phyloP scores from a whole-genome alignment of 306 rosid genomes.

The Trifolium repens region DNA sequence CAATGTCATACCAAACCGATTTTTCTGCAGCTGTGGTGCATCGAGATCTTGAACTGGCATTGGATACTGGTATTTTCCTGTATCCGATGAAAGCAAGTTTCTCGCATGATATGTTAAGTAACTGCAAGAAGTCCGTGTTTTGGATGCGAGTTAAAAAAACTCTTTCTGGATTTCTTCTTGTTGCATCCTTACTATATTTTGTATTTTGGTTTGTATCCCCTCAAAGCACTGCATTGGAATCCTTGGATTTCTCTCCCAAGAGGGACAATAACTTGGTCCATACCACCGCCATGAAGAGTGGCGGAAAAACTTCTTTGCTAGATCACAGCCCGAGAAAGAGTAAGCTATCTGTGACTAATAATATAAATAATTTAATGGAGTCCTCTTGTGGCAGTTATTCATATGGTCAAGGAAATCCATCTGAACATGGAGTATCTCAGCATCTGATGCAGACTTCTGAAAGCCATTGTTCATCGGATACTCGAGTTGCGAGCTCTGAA shows the following conservation, averaged over 20 bases:
- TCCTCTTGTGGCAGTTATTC: slow-evolving; percentile 46
- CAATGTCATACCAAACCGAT: slow-evolving; percentile 76
- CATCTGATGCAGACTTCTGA: slow-evolving; percentile 44
- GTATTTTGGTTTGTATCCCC: slow-evolving; percentile 59
- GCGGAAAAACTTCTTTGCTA: slow-evolving; percentile 46
- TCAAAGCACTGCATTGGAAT: slow-evolving; percentile 47
- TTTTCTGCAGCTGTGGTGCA: slow-evolving; percentile 69
- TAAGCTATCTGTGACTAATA: slow-evolving; percentile 50
- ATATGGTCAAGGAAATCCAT: slow-evolving; percentile 40
- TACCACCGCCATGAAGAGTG: slow-evolving; percentile 38
- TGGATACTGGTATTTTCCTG: slow-evolving; percentile 76
- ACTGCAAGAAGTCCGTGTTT: slow-evolving; percentile 70
- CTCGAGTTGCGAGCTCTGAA: slow-evolving; percentile 49
- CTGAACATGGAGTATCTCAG: slow-evolving; percentile 42
- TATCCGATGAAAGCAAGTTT: slow-evolving; percentile 83
- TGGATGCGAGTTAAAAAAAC: slow-evolving; percentile 70
- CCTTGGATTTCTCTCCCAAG: slow-evolving; percentile 52
- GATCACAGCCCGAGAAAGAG: slow-evolving; percentile 48
- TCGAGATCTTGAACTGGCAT: slow-evolving; percentile 82
- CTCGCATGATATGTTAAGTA: slow-evolving; percentile 66
- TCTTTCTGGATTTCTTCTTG: slow-evolving; percentile 53
- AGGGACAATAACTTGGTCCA: slow-evolving; percentile 47
- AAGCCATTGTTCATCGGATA: slow-evolving; percentile 45
- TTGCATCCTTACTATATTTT: slow-evolving; percentile 50
- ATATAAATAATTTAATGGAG: slow-evolving; percentile 52